Conservation (phyloP, 495 filamentous ascomycete genomes). For the Aspergillus heteromorphus region DNA sequence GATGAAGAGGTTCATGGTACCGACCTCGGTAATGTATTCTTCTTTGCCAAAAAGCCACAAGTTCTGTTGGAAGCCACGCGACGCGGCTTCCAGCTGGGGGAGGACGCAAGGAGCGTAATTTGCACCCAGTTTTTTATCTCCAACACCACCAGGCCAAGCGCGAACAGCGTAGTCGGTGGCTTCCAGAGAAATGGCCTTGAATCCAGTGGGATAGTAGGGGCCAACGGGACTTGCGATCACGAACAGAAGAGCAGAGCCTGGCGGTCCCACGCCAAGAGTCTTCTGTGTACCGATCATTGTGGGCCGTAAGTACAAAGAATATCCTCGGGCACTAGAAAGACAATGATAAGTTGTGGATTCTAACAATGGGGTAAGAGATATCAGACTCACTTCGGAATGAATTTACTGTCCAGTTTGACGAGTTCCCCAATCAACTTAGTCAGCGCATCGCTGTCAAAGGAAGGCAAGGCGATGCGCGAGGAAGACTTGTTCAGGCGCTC, state of each 20-base stretch:
- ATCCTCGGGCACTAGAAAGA: constrained; percentile 57
- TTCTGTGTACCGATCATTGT: constrained; percentile 96
- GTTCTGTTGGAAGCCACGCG: constrained; percentile 93
- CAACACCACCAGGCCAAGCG: constrained; percentile 95
- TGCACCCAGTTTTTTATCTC: constrained; percentile 94
- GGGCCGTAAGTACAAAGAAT: constrained; percentile 89
- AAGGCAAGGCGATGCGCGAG: constrained; percentile 85
- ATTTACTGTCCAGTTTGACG: constrained; percentile 72
- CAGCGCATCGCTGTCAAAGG: constrained; percentile 63
- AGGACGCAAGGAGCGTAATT: constrained; percentile 97
- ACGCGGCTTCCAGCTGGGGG: constrained; percentile 85
- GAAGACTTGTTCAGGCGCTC: constrained; percentile 82
- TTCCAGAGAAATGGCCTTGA: constrained; percentile 92
- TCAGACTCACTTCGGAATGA: constrained; percentile 66
- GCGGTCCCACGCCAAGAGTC: constrained; percentile 85
- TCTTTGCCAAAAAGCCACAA: constrained; percentile 95
- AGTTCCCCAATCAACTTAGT: constrained; percentile 77
- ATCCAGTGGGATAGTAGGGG: constrained; percentile 95
- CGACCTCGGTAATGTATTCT: constrained; percentile 91
- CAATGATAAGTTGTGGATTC: neutral
- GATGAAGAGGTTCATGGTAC: constrained; percentile 96
- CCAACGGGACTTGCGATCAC: constrained; percentile 96
- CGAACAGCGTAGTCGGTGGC: constrained; percentile 92
- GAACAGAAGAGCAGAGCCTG: constrained; percentile 84
- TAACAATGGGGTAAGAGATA: neutral